Conservation (phyloP, 2,329 filamentous ascomycete species). For the Teratosphaeria viscida region DNA sequence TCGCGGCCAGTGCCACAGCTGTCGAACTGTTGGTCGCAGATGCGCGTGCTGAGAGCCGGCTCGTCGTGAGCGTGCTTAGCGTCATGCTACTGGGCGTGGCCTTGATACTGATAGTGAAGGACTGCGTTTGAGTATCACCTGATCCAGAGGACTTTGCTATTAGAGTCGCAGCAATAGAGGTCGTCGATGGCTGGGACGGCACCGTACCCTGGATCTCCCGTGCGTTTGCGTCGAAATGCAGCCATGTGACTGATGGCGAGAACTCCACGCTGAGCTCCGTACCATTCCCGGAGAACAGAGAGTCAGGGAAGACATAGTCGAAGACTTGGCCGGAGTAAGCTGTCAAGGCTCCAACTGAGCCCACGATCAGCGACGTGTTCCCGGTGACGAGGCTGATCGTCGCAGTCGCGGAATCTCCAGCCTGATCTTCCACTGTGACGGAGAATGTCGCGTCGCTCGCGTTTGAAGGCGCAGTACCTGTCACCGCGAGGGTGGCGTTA, state of each 20-base stretch:
- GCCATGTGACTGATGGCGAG: conserved; percentile 35
- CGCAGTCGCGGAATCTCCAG: conserved; percentile 48
- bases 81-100: conserved; percentile 3
- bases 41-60: not conserved
- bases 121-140: conserved; percentile 29
- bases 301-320: conserved; percentile 36
- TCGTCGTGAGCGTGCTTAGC: conserved; percentile 6
- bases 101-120: conserved; percentile 33
- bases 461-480: conserved; percentile 52
- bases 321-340: conserved; percentile 42
- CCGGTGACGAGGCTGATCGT: conserved; percentile 32
- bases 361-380: conserved; percentile 32
- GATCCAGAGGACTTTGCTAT: conserved; percentile 26
- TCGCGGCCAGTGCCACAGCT: conserved; percentile 1
- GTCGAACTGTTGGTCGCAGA: conserved; percentile 6
- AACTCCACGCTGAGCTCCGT: conserved; percentile 36
- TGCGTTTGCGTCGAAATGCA: conserved; percentile 38
- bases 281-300: conserved; percentile 31
- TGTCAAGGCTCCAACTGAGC: conserved; percentile 35
- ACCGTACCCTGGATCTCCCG: conserved; percentile 40
- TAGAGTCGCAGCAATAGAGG: conserved; percentile 33
- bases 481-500: conserved; percentile 48
- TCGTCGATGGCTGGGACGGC: conserved; percentile 30
- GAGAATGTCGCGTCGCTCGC: conserved; percentile 53
- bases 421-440: conserved; percentile 50